phyloP scores from a whole-genome alignment of 148 eudicot species.

The Cornus controversa region DNA sequence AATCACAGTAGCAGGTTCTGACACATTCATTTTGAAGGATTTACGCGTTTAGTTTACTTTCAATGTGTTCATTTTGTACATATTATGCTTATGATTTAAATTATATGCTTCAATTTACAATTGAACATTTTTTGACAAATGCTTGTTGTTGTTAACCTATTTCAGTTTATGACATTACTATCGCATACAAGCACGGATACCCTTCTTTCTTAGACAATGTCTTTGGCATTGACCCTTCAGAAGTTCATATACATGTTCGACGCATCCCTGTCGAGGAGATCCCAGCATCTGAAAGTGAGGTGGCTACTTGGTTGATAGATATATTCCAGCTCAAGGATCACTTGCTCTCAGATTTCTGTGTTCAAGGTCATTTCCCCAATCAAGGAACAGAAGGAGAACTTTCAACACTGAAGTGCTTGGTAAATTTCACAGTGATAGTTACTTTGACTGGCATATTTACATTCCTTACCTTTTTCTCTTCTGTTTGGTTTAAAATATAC shows the following conservation, averaged over 20 bases:
- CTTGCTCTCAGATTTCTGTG: slow-evolving; percentile 50
- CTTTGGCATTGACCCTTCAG: slow-evolving; percentile 69
- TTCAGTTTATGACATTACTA: slow-evolving; percentile 79
- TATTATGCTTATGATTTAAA: no score
- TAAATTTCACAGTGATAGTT: slow-evolving; percentile 35
- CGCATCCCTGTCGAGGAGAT: slow-evolving; percentile 47
- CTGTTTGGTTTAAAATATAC: slow-evolving; percentile 55
- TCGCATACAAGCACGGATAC: slow-evolving; percentile 67
- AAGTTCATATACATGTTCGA: slow-evolving; percentile 63
- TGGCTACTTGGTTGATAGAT: slow-evolving; percentile 50
- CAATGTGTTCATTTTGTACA: no score
- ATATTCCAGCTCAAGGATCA: slow-evolving; percentile 55
- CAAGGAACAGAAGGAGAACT: slow-evolving; percentile 52
- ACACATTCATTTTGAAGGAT: no score
- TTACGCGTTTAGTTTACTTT: no score
- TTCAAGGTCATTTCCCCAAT: slow-evolving; percentile 49
- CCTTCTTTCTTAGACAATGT: slow-evolving; percentile 66
- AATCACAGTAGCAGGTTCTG: no score
- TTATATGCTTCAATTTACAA: no score
- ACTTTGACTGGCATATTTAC: slow-evolving; percentile 37
- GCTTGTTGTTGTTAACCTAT: neutral
- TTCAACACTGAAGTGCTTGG: slow-evolving; percentile 50
- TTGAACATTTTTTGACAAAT: no score
- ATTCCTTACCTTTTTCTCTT: slow-evolving; percentile 39
- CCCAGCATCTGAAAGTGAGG: slow-evolving; percentile 49